These are phyloP conservation scores for Torrubiella hemipterigena DNA, from an alignment of 2,329 filamentous ascomycete genomes.

Conservation along the genomic window DNA sequence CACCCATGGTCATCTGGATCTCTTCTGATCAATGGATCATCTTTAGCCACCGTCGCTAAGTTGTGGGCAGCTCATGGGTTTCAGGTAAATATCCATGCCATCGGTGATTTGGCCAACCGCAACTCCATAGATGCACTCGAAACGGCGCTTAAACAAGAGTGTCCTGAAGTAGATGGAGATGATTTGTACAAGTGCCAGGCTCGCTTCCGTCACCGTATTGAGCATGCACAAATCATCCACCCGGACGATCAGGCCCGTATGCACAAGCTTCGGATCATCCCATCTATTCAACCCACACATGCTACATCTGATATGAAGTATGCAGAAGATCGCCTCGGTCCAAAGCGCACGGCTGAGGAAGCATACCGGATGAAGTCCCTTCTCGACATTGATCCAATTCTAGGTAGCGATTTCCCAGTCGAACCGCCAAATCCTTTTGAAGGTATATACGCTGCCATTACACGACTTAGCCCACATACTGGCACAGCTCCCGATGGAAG, in stretches of 20 bases:
- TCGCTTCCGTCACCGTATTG: conserved; percentile 51
- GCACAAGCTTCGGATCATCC: conserved; percentile 46
- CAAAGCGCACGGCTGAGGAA: conserved; percentile 36
- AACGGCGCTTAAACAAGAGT: conserved; percentile 39
- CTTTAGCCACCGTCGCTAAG: conserved; percentile 38
- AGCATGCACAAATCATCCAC: conserved; percentile 61
- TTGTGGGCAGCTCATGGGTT: conserved; percentile 49
- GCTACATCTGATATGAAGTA: conserved; percentile 62
- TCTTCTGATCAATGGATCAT: conserved; percentile 52
- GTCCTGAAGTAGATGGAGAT: conserved; percentile 27
- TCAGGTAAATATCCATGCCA: conserved; percentile 63
- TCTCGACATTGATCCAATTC: conserved; percentile 38
- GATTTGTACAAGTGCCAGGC: conserved; percentile 37
- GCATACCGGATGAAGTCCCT: conserved; percentile 58
- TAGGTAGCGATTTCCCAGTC: conserved; percentile 62
- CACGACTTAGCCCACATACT: conserved; percentile 46
- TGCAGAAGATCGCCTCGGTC: conserved; percentile 47
- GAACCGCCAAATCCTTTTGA: conserved; percentile 57
- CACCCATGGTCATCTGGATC: conserved; percentile 49
- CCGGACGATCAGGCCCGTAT: conserved; percentile 51
- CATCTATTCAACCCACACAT: conserved; percentile 60
- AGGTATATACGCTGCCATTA: conserved; percentile 57
- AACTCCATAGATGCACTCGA: conserved; percentile 52
- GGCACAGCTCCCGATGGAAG: conserved; percentile 35
- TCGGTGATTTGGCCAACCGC: conserved; percentile 58